Base-by-base conservation (phyloP, 352 stramenopile genomes). In the Detonula confervacea region DNA sequence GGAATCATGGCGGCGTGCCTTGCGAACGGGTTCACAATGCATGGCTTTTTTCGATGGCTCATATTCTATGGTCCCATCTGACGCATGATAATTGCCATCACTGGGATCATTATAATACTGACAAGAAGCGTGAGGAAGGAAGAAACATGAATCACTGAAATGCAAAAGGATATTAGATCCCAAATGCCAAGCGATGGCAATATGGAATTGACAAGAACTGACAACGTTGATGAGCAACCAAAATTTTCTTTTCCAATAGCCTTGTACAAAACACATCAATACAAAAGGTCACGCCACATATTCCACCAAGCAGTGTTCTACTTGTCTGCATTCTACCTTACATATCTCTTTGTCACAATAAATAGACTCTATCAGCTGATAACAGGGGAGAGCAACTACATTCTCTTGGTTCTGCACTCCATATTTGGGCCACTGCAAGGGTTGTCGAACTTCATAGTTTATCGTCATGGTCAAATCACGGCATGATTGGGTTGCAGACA, bases 251-350 rank as follows among this genome's bases (percentile, higher is more conserved):
- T 12, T 7, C 12, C 49, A 30, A 57, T 35, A 57, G 18, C 22
- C 11, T 35, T 57, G 22, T 18, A 57, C 35, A 24, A 57, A 33
- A 57, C 22, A 33, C 49, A 57, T 35, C 47, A 27, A 16, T 39
- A 60, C n/a, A 54, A 74, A 47, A 16, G 65, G 37, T 54, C 65
- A 12, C 37, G 27, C 7, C 46, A 77, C 57, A 76, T 81, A 33
- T 73, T 77, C 59, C 39, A 63, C 42, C 73, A 86, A 51, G 79
- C 79, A 42, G 14, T 80, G 8, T 80, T 72, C 9, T 86, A 86
- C 62, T 24, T 86, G 16, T 62, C 66, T 37, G 56, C 65, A 12
- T 86, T 86, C 49, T 86, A 80, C 35, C 18, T 82, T 11, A 86
- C 79, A 0, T 80, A 56, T 49, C n/a, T 83, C 25, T 80, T 73